Evolutionary conservation across 2,329 filamentous ascomycete genomes (phyloP), one percentile per base, ranked within the genome.

Genomic region (Aspergillus ochraceus): DNA sequence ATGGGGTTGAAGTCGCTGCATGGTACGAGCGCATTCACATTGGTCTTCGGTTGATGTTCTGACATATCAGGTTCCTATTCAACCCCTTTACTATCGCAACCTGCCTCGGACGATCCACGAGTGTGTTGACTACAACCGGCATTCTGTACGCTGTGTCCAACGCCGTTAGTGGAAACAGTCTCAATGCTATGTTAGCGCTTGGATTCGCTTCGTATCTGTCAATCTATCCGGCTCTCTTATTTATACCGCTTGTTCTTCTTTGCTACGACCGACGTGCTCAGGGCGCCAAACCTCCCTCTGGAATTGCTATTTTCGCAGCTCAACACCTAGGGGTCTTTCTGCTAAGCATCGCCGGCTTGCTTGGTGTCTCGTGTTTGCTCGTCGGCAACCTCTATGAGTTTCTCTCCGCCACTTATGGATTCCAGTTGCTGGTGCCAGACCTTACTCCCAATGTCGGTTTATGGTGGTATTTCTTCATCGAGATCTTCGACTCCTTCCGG

Each of bases 401-500:
- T 71, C 77, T 98, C 20, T 78, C 84, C 8, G 92, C 92, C 20
- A 97, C 95, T 0, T 99, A 99, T 76, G 92, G 94, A 67, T 91
- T 96, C 51, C 93, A 97, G 68, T 84, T 99, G 42, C 87, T 95
- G 1, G 85, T 99, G 2, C 91, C 92, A 9, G 95, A 99, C 72
- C 83, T 99, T 46, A 96, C 94, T 0, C 95, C 95, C 12, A 99
- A 98, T 66, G 90, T 96, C 30, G 95, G 95, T 1, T 83, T 99
- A 1, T 99, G 95, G 95, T 99, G 95, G 95, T 99, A 99, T 78
- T 99, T 99, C 79, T 98, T 99, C 74, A 96, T 96, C 67, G 94
- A 99, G 74, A 99, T 99, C 88, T 99, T 99, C 74, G 95, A 99
- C 78, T 94, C 93, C 1, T 99, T 99, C 83, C 86, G 95, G 45